Conservation (phyloP, 192 early-diverging fungal genomes). For the Coemansia sp. region DNA sequence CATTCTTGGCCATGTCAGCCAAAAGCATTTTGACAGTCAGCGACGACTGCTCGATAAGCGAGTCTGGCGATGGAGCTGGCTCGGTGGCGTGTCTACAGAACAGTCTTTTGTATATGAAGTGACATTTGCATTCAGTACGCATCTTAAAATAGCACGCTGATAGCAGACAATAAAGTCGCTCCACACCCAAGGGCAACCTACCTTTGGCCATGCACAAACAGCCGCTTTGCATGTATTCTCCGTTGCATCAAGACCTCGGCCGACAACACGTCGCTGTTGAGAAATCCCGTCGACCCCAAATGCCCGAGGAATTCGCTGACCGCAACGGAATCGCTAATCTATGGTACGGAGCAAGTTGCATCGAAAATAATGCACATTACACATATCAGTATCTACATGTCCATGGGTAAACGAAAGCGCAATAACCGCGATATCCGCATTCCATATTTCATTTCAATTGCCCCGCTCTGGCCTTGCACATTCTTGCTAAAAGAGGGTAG, state of each 20-base stretch:
- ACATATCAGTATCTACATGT: no score
- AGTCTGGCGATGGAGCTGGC: neutral
- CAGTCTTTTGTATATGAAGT: no score
- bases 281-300: neutral
- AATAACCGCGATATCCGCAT: no score
- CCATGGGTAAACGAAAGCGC: no score
- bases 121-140: no score
- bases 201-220: neutral
- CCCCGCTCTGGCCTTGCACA: no score
- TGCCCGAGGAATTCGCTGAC: neutral
- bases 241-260: neutral
- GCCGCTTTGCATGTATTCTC: neutral
- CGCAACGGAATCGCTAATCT: no score
- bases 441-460: no score
- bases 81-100: neutral
- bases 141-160: neutral
- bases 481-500: no score
- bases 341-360: no score
- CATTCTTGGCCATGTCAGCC: neutral
- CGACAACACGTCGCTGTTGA: neutral
- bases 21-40: neutral
- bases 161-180: neutral
- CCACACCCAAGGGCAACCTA: neutral
- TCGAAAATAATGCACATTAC: no score
- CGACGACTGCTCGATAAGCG: neutral